Conservation (phyloP, 371 early-diverging fungal genomes). For the Apophysomyces elegans region DNA sequence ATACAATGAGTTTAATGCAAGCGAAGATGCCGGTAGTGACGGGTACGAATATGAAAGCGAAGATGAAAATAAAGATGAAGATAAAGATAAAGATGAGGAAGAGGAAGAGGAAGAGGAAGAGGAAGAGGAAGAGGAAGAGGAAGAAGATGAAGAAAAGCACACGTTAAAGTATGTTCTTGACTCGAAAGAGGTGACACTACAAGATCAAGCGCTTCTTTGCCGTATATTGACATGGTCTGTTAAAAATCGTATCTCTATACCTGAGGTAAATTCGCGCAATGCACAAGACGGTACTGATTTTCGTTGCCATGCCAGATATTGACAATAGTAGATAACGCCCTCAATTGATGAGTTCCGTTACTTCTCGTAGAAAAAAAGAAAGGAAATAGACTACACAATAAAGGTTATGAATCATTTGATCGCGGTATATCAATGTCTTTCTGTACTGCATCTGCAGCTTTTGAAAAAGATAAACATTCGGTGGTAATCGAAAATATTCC, state of each 20-base stretch:
- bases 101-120: conserved; percentile 36
- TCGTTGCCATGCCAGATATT: background rate
- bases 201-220: conserved; percentile 14
- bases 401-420: too few relatives aligned
- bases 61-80: conserved; percentile 34
- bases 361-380: background rate
- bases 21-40: too few relatives aligned
- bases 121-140: conserved; percentile 38
- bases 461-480: too few relatives aligned
- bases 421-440: too few relatives aligned
- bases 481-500: too few relatives aligned
- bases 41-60: conserved; percentile 12
- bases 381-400: background rate
- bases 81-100: conserved; percentile 33
- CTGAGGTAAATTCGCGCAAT: conserved; percentile 20
- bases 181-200: background rate
- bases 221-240: conserved; percentile 45
- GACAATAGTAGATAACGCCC: background rate
- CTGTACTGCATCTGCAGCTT: too few relatives aligned
- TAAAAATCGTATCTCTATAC: conserved; percentile 24
- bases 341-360: background rate
- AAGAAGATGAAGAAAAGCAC: conserved; percentile 12
- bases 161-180: background rate
- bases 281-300: background rate
- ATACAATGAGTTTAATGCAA: too few relatives aligned